phyloP scores from a whole-genome alignment of 78 protist species.

The Dictyostelium intermedium region DNA sequence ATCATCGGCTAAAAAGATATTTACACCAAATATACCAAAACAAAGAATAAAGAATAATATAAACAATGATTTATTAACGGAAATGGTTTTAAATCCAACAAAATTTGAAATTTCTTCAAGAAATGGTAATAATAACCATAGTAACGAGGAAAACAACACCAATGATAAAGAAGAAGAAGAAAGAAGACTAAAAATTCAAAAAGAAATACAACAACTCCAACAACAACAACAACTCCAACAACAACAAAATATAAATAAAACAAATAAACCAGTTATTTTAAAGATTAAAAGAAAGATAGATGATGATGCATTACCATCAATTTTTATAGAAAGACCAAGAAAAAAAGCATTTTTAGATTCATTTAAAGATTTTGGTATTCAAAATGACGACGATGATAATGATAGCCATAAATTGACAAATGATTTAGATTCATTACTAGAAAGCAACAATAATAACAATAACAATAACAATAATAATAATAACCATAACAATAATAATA shows the following conservation, averaged over 20 bases:
- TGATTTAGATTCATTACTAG: not conserved
- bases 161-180: not conserved
- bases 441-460: not conserved
- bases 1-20: not conserved
- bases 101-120: not conserved
- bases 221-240: constrained; percentile 5
- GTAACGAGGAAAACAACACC: too few relatives aligned
- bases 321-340: constrained; percentile 72
- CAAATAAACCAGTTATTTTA: constrained; percentile 11
- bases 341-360: constrained; percentile 61
- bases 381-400: not conserved
- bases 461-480: not conserved
- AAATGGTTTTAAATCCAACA: constrained; percentile 19
- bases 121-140: not conserved
- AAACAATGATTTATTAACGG: not conserved
- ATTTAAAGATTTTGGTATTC: constrained; percentile 27
- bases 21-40: constrained; percentile 55
- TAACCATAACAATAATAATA: not conserved
- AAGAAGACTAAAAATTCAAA: constrained; percentile 6
- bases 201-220: not conserved
- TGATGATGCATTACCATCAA: constrained; percentile 50
- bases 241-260: not conserved
- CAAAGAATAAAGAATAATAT: not conserved
- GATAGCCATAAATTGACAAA: not conserved
- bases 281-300: constrained; percentile 74